Percentiles rank a stretch among this genome's conserved stretches.
Conservation (phyloP, 352 stramenopile species). For the Globisporangium barbulae region DNA sequence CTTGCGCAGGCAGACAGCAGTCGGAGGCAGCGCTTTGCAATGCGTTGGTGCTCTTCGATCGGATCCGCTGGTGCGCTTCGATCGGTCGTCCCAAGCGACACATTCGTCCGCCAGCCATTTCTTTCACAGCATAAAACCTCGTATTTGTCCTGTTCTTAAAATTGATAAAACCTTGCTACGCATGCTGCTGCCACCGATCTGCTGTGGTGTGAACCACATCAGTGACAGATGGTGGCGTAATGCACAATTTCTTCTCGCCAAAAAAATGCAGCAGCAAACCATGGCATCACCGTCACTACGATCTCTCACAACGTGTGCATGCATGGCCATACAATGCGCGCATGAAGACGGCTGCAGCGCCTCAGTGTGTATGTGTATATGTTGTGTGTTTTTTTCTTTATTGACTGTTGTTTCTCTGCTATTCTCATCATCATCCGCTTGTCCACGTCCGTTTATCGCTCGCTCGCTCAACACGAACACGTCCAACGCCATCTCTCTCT, state of each 20-base stretch:
- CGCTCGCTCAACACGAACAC: neutral
- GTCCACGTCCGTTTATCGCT: conserved; percentile 2
- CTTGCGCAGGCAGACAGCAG: neutral
- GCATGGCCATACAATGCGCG: neutral
- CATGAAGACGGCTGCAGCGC: neutral
- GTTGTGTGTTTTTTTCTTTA: neutral
- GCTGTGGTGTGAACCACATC: neutral
- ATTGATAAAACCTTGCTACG: neutral
- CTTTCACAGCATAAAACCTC: neutral
- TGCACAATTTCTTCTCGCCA: neutral
- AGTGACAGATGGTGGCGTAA: neutral
- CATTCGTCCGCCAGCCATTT: conserved; percentile 12
- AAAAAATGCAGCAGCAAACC: conserved; percentile 6
- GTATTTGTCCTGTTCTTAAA: too few relatives aligned
- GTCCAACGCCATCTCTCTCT: neutral
- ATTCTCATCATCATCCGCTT: conserved; percentile 2
- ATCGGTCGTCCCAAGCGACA: conserved; percentile 1
- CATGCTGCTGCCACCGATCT: neutral
- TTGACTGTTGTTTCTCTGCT: conserved; percentile 3
- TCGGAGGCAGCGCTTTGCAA: conserved; percentile 1
- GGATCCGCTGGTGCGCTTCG: conserved; percentile 4
- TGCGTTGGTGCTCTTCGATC: conserved; percentile 1
- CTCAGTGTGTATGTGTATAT: neutral
- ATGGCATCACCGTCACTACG: neutral
- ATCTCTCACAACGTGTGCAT: neutral